A percentile compares a stretch with the other conserved stretches of the same genome.
Conservation (phyloP, 768 basidiomycete genomes). For the Suillus subaureus region DNA sequence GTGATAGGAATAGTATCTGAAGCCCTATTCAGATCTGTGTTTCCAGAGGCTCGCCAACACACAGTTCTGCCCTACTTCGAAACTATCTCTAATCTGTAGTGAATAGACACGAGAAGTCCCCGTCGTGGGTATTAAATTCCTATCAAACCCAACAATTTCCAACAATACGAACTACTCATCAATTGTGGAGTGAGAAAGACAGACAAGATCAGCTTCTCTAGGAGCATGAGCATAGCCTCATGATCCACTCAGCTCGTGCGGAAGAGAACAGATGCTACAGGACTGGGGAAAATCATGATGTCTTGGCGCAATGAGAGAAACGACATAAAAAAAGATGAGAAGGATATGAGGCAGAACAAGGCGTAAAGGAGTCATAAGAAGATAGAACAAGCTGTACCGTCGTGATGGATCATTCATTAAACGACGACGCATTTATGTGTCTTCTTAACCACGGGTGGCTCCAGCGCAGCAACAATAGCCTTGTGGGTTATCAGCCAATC, state of each 20-base stretch:
- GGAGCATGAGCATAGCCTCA: conserved; percentile 22
- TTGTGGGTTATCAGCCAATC: conserved; percentile 33
- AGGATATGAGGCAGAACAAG: conserved; percentile 37
- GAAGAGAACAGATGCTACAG: conserved; percentile 22
- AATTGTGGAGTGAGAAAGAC: conserved; percentile 8
- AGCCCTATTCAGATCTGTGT: neutral
- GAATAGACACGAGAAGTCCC: conserved; percentile 16
- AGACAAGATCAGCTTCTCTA: neutral
- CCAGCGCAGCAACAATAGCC: conserved; percentile 98
- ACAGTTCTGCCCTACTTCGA: conserved; percentile 1
- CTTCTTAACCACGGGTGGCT: conserved; percentile 92
- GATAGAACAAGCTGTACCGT: conserved; percentile 32
- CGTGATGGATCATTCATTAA: conserved; percentile 46
- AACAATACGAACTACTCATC: conserved; percentile 38
- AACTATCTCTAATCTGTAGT: conserved; percentile 4
- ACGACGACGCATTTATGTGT: conserved; percentile 81
- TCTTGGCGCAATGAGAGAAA: conserved; percentile 20
- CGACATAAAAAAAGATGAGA: conserved; percentile 28
- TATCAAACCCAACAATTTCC: conserved; percentile 32
- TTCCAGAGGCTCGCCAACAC: neutral
- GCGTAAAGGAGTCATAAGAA: conserved; percentile 37
- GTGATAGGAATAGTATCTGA: neutral
- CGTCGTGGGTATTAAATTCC: conserved; percentile 39
- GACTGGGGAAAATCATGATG: conserved; percentile 26
- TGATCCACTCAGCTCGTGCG: conserved; percentile 29